These are phyloP conservation scores for Herpetomonas tarakana DNA, from an alignment of 208 protist genomes.

Conservation along the genomic window DNA sequence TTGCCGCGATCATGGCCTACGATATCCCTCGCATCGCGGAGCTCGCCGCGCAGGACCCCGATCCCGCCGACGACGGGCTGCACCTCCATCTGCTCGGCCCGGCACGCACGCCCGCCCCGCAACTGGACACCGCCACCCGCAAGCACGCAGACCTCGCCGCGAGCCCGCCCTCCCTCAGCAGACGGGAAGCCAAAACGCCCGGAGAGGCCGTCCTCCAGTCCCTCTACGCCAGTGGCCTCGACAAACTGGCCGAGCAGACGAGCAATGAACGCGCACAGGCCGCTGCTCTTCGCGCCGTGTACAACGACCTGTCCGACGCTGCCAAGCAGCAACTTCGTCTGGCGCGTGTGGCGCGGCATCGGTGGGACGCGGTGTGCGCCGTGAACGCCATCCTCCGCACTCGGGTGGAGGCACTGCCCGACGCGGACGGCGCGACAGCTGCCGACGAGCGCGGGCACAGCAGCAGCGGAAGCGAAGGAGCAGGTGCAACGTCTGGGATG, in stretches of 20 bases:
- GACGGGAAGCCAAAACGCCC: not conserved
- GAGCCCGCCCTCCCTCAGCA: slow-evolving; percentile 14
- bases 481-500: too few species aligned
- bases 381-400: slow-evolving; percentile 46
- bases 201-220: slow-evolving; percentile 35
- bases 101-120: too few species aligned
- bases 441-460: too few species aligned
- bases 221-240: slow-evolving; percentile 20
- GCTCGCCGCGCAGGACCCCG: slow-evolving; percentile 8
- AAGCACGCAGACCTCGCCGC: not conserved
- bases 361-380: slow-evolving; percentile 58
- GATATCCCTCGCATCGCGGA: slow-evolving; percentile 45
- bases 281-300: slow-evolving; percentile 14
- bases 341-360: slow-evolving; percentile 28
- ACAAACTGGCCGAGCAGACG: slow-evolving; percentile 15
- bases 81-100: not conserved
- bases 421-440: slow-evolving; percentile 25
- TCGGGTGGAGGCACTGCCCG: slow-evolving; percentile 31
- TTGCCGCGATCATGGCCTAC: slow-evolving; percentile 39
- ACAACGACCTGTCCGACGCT: slow-evolving; percentile 19
- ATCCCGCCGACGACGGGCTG: slow-evolving; percentile 13
- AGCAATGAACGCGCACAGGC: slow-evolving; percentile 6
- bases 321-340: slow-evolving; percentile 19
- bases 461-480: too few species aligned
- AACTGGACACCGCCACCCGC: not conserved